Percentiles rank a stretch among this genome's conserved stretches.
phyloP scores from a whole-genome alignment of 805 yeast genomes.

The Sporopachydermia lactativora region DNA sequence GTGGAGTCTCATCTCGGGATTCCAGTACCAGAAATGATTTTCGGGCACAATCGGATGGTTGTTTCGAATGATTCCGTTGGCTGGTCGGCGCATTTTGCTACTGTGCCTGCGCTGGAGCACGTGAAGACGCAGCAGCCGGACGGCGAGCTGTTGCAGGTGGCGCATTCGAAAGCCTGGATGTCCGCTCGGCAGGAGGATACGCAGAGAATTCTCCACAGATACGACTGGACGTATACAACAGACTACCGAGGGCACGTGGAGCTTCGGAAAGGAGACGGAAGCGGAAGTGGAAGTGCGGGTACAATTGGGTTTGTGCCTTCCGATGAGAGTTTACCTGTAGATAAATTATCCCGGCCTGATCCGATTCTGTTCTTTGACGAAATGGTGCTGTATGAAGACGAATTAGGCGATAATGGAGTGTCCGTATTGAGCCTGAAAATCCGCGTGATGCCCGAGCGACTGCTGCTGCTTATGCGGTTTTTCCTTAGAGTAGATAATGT shows the following conservation, averaged over 20 bases:
- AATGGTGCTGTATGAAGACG: conserved; percentile 83
- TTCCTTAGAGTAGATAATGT: conserved; percentile 88
- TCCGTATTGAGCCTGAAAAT: conserved; percentile 64
- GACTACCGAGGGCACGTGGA: conserved; percentile 43
- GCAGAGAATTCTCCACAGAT: conserved; percentile 59
- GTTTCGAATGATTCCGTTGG: conserved; percentile 27
- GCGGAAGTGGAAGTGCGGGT: too few species aligned
- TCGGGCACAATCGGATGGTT: conserved; percentile 65
- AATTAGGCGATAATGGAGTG: conserved; percentile 91
- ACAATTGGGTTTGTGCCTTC: conserved; percentile 16
- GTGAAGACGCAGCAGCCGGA: conserved; percentile 40
- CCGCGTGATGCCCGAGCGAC: conserved; percentile 75
- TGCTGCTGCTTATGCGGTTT: conserved; percentile 61
- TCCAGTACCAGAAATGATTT: conserved; percentile 95
- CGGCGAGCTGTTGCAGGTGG: conserved; percentile 42
- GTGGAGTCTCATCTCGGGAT: conserved; percentile 48
- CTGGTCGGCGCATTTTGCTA: conserved; percentile 50
- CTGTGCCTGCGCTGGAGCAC: conserved; percentile 56
- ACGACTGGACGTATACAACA: conserved; percentile 94
- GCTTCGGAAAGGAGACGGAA: conserved; percentile 6
- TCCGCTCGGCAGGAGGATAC: conserved; percentile 27
- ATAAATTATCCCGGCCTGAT: conserved; percentile 55
- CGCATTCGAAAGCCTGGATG: conserved; percentile 82
- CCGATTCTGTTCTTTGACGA: conserved; percentile 87
- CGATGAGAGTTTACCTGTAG: conserved; percentile 44